These are phyloP conservation scores for Solanum ossicruentum DNA, from an alignment of 257 asterid genomes.

Conservation along the genomic window DNA sequence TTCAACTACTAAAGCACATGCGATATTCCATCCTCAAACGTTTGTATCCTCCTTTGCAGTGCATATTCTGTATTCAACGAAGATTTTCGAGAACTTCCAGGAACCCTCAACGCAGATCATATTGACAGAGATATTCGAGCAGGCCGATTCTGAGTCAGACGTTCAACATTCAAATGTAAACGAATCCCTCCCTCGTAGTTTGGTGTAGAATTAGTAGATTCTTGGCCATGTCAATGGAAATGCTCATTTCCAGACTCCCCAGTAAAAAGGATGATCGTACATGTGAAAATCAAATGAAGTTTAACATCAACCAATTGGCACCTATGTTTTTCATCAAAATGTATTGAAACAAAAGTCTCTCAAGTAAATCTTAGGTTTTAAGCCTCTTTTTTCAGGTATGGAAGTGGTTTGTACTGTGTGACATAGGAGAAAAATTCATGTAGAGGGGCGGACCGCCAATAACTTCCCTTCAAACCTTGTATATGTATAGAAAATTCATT, in stretches of 20 bases:
- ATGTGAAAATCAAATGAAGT: background rate
- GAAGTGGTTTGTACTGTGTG: background rate
- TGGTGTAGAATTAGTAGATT: background rate
- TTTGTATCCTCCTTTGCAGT: conserved; percentile 35
- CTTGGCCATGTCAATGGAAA: background rate
- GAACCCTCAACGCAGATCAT: conserved; percentile 86
- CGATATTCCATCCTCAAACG: background rate
- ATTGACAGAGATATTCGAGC: conserved; percentile 78
- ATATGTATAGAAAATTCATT: background rate
- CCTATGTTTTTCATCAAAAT: background rate
- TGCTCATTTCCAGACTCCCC: background rate
- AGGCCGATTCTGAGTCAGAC: conserved; percentile 49
- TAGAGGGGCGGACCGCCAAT: background rate
- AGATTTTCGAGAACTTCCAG: conserved; percentile 87
- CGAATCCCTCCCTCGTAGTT: background rate
- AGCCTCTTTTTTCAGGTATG: background rate
- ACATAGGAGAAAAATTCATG: background rate
- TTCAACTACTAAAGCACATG: background rate
- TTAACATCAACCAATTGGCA: background rate
- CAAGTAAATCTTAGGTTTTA: background rate
- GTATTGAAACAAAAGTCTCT: background rate
- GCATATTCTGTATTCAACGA: conserved; percentile 92
- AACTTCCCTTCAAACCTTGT: background rate
- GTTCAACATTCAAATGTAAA: background rate
- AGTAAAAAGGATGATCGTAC: background rate